Base-by-base conservation (phyloP, 2,329 filamentous ascomycete genomes). In the Lecanicillium sp. region DNA sequence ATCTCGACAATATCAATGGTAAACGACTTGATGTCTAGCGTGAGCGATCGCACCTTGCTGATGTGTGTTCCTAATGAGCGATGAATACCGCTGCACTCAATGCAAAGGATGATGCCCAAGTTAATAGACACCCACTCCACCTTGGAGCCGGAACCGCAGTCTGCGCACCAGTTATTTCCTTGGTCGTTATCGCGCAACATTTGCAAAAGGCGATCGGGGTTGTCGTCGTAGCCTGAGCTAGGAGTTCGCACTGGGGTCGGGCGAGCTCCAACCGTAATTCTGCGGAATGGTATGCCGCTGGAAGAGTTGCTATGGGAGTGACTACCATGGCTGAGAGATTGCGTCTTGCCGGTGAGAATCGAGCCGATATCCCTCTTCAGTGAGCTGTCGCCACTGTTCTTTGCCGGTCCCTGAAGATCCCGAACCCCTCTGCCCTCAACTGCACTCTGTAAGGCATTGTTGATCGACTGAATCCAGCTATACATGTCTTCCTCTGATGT, bases 121-220 rank as follows among this genome's bases (percentile, higher is more conserved):
- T 98, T 98, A 63, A 98, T 95, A 0, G 92, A 96, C 19, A 96
- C 92, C 92, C 92, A 98, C 60, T 98, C 92, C 16, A 95, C 89
- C 65, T 95, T 96, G 54, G 80, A 77, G 25, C 84, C 83, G 7
- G 88, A 94, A 9, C 86, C 85, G 55, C 92, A 98, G 58, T 98
- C 92, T 13, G 92, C 92, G 57, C 92, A 98, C 75, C 83, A 85
- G 49, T 78, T 83, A 60, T 98, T 98, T 29, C 87, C 89, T 52
- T 94, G 84, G 54, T 98, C 92, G 35, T 83, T 85, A 42, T 94
- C 85, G 35, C 90, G 83, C 30, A 98, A 77, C 55, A 83, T 80
- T 56, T 94, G 86, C 5, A 98, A 72, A 8, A 98, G 70, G 57
- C 83, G 89, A 44, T 90, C 85, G 0, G 88, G 85, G 44, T 84